Evolutionary conservation across 441 rosid genomes (phyloP).

Genomic region (Syzygium syzygioides): DNA sequence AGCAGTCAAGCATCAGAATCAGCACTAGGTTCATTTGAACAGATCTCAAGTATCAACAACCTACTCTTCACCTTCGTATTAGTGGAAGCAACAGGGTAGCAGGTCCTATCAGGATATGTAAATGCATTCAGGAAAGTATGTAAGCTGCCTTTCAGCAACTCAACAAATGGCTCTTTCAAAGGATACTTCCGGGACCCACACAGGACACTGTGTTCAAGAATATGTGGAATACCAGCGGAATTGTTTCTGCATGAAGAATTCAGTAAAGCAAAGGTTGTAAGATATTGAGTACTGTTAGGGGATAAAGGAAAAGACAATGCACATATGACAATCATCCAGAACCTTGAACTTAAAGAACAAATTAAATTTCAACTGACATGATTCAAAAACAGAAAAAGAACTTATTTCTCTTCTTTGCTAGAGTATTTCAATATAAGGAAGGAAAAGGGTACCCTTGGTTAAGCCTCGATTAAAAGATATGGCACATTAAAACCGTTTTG

Average conservation of each 20-base stretch:
- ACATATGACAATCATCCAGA: not conserved
- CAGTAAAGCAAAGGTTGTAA: not conserved
- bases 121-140: slow-evolving; percentile 90
- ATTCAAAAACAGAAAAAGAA: not conserved
- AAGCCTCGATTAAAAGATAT: not conserved
- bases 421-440: not conserved
- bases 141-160: slow-evolving; percentile 85
- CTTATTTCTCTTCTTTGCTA: not conserved
- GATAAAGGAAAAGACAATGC: not conserved
- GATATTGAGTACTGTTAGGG: not conserved
- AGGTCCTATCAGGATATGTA: slow-evolving; percentile 96
- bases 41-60: not conserved
- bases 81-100: slow-evolving; percentile 96
- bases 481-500: not conserved
- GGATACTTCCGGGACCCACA: slow-evolving; percentile 99
- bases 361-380: not conserved
- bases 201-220: slow-evolving; percentile 89
- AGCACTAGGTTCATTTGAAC: not conserved
- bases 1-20: not conserved
- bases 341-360: not conserved
- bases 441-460: not conserved
- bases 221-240: slow-evolving; percentile 97
- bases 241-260: slow-evolving; percentile 55
- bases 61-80: slow-evolving; percentile 58
- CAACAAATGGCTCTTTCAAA: slow-evolving; percentile 95